Evolutionary conservation across 148 eudicot genomes (phyloP).

Genomic region (Silene conica): DNA sequence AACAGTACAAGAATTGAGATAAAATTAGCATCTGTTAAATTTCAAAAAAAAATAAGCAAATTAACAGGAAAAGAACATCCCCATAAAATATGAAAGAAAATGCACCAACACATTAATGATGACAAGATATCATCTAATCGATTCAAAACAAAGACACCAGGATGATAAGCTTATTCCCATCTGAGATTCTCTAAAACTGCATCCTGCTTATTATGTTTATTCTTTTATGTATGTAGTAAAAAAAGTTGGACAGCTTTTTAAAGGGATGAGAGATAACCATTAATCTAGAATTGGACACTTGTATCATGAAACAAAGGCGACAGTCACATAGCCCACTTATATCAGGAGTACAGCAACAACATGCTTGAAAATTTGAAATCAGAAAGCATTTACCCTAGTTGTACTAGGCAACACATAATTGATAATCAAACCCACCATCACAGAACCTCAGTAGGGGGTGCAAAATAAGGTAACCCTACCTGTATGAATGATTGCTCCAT

Average conservation of each 20-base stretch:
- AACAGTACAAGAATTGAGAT: conserved; percentile 1
- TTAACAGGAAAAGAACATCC: not conserved
- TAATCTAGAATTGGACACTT: no score
- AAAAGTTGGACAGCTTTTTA: not conserved
- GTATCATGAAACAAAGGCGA: not conserved
- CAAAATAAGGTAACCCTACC: conserved; percentile 30
- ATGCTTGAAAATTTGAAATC: not conserved
- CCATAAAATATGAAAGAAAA: not conserved
- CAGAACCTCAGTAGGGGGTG: not conserved
- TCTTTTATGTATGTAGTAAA: not conserved
- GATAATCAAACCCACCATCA: not conserved
- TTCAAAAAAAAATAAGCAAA: conserved; percentile 1
- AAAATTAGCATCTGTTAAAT: not conserved
- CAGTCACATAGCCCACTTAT: not conserved
- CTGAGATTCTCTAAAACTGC: not conserved
- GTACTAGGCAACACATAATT: conserved; percentile 6
- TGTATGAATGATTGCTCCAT: conserved; percentile 62
- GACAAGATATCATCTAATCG: not conserved
- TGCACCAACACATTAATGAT: not conserved
- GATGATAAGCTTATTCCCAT: conserved; percentile 7
- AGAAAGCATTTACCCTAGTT: not conserved
- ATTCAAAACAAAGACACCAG: not conserved
- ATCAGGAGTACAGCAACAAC: conserved; percentile 7
- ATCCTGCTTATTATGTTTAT: not conserved
- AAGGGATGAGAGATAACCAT: not conserved